Evolutionary conservation across 1,284 basidiomycete genomes (phyloP), one percentile per base, ranked within the genome.

Genomic region (Trichosporon asahii): DNA sequence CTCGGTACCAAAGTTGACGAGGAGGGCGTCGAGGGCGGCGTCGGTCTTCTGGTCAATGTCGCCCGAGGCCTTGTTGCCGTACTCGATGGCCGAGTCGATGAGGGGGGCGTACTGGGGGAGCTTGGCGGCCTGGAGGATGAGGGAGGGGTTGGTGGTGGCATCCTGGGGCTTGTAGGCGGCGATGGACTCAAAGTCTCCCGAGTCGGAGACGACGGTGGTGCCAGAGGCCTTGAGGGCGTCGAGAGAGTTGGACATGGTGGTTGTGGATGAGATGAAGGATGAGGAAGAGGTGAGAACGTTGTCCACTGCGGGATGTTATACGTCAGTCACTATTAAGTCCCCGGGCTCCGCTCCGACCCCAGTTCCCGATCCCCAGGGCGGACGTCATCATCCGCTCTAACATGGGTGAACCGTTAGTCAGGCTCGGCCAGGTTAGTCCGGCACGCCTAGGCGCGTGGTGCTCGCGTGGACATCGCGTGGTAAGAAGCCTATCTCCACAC

Each of bases 1-100:
- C 86, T 93, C 94, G 84, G 90, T 91, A 77, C 96, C 96, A 85
- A 99, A 99, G 84, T 94, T 94, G 79, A 98, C 94, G 73, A 98
- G 90, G 76, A 99, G 88, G 77, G 93, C 90, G 86, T 99, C 96
- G 72, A 90, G 86, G 71, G 95, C 94, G 75, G 88, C 86, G 77
- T 90, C 89, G 72, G 89, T 85, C 84, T 95, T 90, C 64, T 85
- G 82, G 57, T 95, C 90, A 72, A 90, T 64, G 84, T 88, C 86
- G 65, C 89, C 82, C 61, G 9, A 5, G 64, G 60, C 35, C 76
- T 86, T 76, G 86, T 96, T 96, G 78, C 88, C 96, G 85, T 89
- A 90, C 75, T 88, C 83, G 79, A 98, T 87, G 73, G 96, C 95
- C 63, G 85, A 86, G 79, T 96, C 89, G 80, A 99, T 92, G 78